phyloP scores from a whole-genome alignment of 768 basidiomycete genomes.

The Plicaturopsis crispa region DNA sequence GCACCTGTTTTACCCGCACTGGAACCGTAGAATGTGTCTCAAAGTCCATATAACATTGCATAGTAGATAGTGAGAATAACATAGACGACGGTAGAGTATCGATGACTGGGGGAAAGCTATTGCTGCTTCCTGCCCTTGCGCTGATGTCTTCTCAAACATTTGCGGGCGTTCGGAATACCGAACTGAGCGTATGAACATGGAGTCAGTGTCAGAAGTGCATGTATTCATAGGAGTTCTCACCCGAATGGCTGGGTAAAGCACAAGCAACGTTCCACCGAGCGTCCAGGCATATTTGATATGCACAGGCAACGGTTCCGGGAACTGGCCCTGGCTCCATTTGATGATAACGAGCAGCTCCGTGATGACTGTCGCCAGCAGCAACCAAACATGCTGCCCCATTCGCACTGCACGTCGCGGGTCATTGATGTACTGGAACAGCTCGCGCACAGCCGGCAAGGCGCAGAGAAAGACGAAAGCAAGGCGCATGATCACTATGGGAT shows the following conservation, averaged over 20 bases:
- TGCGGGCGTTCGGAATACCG: conserved; percentile 51
- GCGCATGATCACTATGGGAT: conserved; percentile 71
- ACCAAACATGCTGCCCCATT: conserved; percentile 88
- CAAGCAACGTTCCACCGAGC: conserved; percentile 47
- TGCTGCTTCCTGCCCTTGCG: conserved; percentile 24
- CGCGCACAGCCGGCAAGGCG: conserved; percentile 79
- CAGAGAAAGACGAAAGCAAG: conserved; percentile 77
- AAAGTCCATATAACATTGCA: background rate
- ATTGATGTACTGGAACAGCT: conserved; percentile 78
- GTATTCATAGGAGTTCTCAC: conserved; percentile 30
- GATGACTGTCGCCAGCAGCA: conserved; percentile 76
- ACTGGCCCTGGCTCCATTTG: conserved; percentile 79
- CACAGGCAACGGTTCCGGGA: conserved; percentile 52
- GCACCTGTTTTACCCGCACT: background rate
- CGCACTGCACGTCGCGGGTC: conserved; percentile 80
- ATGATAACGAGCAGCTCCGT: conserved; percentile 75
- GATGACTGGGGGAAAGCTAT: no score
- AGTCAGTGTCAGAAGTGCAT: conserved; percentile 1
- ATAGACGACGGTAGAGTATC: conserved; percentile 5
- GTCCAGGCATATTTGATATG: conserved; percentile 62
- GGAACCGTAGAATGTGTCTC: background rate
- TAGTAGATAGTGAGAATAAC: background rate
- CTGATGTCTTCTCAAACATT: conserved; percentile 37
- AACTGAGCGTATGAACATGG: conserved; percentile 36
- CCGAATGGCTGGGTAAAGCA: conserved; percentile 62